Percentiles rank a stretch among this genome's conserved stretches.
Conservation (phyloP, 176 grass and related monocot genomes). For the Juncus inflexus region DNA sequence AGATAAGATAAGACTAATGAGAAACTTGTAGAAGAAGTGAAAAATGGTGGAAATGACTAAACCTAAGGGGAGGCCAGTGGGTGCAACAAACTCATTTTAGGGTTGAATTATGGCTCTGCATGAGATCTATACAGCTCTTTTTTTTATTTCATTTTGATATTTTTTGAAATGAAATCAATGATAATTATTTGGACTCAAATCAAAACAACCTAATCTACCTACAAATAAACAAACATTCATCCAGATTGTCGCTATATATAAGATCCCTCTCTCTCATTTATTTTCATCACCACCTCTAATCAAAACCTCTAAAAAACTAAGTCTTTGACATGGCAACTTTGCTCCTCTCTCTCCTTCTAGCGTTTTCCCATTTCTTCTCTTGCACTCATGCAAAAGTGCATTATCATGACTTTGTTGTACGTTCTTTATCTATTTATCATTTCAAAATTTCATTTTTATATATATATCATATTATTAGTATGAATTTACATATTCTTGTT, state of each 20-base stretch:
- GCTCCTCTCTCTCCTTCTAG: constrained; percentile 18
- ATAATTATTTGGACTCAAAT: constrained; percentile 14
- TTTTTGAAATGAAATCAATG: constrained; percentile 9
- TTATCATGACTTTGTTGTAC: constrained; percentile 69
- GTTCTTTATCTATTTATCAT: constrained; percentile 1
- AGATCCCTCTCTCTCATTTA: not conserved
- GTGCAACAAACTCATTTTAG: constrained; percentile 19
- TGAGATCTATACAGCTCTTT: not conserved
- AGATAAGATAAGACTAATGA: no score
- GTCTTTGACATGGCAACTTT: constrained; percentile 18
- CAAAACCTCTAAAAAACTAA: constrained; percentile 3
- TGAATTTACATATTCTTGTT: not conserved
- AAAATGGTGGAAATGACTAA: not conserved
- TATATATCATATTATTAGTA: not conserved
- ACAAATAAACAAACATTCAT: constrained; percentile 29
- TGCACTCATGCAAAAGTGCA: constrained; percentile 39
- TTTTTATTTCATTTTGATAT: no score
- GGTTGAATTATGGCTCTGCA: constrained; percentile 14
- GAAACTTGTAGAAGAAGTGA: not conserved
- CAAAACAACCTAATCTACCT: constrained; percentile 35
- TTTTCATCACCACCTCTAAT: not conserved
- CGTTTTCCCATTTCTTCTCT: constrained; percentile 1
- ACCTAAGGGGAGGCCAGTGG: constrained; percentile 24
- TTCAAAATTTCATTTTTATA: not conserved
- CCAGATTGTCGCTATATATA: not conserved